Base-by-base conservation (phyloP, 257 asterid genomes). In the Salvia miltiorrhiza region DNA sequence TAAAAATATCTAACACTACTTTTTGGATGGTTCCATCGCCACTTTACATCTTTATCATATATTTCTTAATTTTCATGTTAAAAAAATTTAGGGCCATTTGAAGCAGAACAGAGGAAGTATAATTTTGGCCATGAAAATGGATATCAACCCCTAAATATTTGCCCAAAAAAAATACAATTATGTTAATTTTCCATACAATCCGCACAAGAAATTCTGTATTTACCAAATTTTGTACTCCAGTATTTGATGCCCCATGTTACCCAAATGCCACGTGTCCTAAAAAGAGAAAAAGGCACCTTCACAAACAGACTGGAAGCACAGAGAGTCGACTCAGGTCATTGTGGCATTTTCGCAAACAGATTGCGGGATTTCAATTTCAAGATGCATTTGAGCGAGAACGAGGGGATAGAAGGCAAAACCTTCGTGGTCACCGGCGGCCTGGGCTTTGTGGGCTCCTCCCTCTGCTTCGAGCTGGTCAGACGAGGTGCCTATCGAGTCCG, bases 301-400 rank as follows among this genome's bases (percentile, higher is more conserved):
- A 39, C 10, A 23, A 44, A 14, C 40, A 63, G n/a, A 63, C 28
- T 39, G 16, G 24, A 4, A 13, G 48, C 9, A 16, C 30, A 16
- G 9, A 16, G 9, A 69, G 74, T 69, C 68, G 5, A 19, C 68
- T 12, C 30, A 47, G 37, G 68, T 72, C 58, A 37, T 11, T 66
- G 69, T 52, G 21, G 20, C 63, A 47, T 67, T 41, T 61, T 0
- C 10, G 2, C 53, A 50, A 6, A 43, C 65, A 56, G 48, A 28
- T 45, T 60, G 12, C 1, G 7, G 65, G 52, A 32, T 12, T 7
- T 50, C 65, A 61, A 69, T 66, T 50, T 37, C 19, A 66, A 74
- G 70, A 93, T 93, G 99, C 93, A 93, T 86, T 79, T 90, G 70
- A 93, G 96, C 80, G 99, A 93, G 84, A 89, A 87, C 71, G 99